Evolutionary conservation across 371 early-diverging fungal genomes (phyloP).

Genomic region (Phascolomyces articulosus): DNA sequence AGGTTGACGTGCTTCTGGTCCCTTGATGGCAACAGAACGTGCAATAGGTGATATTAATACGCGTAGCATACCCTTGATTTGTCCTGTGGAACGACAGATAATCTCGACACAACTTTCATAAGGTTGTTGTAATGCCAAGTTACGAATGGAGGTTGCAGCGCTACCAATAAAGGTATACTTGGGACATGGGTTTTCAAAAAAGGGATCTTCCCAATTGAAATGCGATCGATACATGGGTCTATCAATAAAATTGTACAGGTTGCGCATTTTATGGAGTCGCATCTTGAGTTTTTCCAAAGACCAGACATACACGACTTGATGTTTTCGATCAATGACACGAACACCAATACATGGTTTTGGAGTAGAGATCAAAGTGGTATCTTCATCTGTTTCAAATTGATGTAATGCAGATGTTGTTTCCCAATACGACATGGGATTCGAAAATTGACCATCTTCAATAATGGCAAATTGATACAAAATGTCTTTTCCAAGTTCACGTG

Average conservation of each 20-base stretch:
- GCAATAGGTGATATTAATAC: slow-evolving; percentile 57
- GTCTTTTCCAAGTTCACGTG: slow-evolving; percentile 76
- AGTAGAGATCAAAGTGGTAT: slow-evolving; percentile 38
- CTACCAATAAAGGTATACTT: slow-evolving; percentile 73
- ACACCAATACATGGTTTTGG: slow-evolving; percentile 66
- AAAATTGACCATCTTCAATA: slow-evolving; percentile 56
- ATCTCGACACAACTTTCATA: slow-evolving; percentile 62
- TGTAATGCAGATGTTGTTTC: slow-evolving; percentile 60
- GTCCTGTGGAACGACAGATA: slow-evolving; percentile 60
- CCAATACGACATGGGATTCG: slow-evolving; percentile 64
- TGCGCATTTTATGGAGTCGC: slow-evolving; percentile 77
- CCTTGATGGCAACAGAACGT: slow-evolving; percentile 28
- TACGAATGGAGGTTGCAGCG: slow-evolving; percentile 57
- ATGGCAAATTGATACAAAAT: slow-evolving; percentile 84
- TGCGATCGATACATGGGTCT: slow-evolving; percentile 71
- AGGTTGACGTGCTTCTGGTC: slow-evolving; percentile 13
- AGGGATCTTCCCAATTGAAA: slow-evolving; percentile 75
- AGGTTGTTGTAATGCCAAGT: slow-evolving; percentile 51
- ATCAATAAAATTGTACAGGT: slow-evolving; percentile 72
- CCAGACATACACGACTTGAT: slow-evolving; percentile 78
- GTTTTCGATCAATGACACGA: slow-evolving; percentile 71
- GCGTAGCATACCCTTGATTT: slow-evolving; percentile 50
- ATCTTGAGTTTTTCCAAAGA: slow-evolving; percentile 67
- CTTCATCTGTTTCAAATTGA: slow-evolving; percentile 62
- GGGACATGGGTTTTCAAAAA: slow-evolving; percentile 64